Conservation (phyloP, 169 alveolate species). For the Plasmodium gonderi region DNA sequence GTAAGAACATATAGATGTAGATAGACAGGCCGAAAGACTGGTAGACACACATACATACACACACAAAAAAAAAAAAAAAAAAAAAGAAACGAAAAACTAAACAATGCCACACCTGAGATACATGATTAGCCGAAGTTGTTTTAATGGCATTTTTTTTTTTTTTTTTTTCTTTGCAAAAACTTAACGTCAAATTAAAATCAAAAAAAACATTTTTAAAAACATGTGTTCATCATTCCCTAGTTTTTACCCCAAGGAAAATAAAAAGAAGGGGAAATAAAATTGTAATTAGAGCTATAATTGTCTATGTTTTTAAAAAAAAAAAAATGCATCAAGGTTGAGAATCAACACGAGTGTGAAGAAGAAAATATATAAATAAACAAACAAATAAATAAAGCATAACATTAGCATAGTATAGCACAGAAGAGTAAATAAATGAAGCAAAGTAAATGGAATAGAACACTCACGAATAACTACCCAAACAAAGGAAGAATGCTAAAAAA, state of each 20-base stretch:
- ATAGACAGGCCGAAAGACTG: too few relatives aligned
- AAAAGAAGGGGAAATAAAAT: not conserved
- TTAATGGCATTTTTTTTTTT: too few relatives aligned
- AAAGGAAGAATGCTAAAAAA: not conserved
- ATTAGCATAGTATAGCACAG: not conserved
- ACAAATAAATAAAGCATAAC: not conserved
- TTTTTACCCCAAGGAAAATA: not conserved
- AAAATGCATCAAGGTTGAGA: not conserved
- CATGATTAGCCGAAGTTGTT: too few relatives aligned
- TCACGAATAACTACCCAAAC: not conserved
- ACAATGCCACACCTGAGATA: too few relatives aligned
- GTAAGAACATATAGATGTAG: too few relatives aligned
- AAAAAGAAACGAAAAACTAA: too few relatives aligned
- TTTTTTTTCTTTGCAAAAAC: too few relatives aligned
- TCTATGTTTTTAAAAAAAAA: too few relatives aligned
- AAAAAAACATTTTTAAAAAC: not conserved
- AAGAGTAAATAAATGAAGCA: not conserved
- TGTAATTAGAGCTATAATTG: not conserved
- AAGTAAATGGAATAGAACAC: not conserved
- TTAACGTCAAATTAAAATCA: not conserved
- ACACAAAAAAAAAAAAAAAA: too few relatives aligned
- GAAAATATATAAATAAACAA: not conserved
- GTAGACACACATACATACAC: too few relatives aligned
- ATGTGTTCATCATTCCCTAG: not conserved
- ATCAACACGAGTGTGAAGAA: not conserved